Conservation (phyloP, 306 rosid genomes). For the Cucumis cinereus region DNA sequence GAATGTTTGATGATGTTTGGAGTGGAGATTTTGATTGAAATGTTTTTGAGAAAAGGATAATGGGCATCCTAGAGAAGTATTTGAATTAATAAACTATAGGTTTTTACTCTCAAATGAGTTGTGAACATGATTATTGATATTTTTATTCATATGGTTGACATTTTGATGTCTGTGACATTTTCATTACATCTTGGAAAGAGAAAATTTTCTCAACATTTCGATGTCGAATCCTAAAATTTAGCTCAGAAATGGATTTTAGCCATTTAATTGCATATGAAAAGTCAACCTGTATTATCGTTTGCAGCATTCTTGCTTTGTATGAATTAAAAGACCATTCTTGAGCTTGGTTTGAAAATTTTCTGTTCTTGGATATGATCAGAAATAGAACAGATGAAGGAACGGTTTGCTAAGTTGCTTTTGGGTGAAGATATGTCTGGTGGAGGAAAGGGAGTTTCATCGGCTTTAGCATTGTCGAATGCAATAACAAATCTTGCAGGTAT, state of each 20-base stretch:
- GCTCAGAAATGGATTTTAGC: background rate
- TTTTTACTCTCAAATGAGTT: background rate
- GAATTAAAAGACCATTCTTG: background rate
- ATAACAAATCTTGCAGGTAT: slow-evolving; percentile 94
- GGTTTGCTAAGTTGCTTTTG: slow-evolving; percentile 74
- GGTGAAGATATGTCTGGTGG: slow-evolving; percentile 99
- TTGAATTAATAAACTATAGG: background rate
- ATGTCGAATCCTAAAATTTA: background rate
- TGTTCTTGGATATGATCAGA: slow-evolving; percentile 43
- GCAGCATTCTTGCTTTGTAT: background rate
- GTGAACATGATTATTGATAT: background rate
- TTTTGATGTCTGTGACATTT: background rate
- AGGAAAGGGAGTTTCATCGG: slow-evolving; percentile 94
- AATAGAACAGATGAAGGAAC: slow-evolving; percentile 88
- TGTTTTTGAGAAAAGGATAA: background rate
- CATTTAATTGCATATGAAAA: background rate
- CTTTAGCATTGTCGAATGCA: slow-evolving; percentile 96
- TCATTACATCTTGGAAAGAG: background rate
- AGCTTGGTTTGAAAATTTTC: background rate
- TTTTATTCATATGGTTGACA: background rate
- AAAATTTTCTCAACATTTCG: background rate
- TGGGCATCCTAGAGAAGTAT: background rate
- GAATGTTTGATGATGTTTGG: background rate
- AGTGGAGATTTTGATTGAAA: background rate
- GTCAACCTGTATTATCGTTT: background rate